A percentile compares a stretch with the other conserved stretches of the same genome.
Conservation (phyloP, 2,329 filamentous ascomycete species). For the Davidsoniella virescens region DNA sequence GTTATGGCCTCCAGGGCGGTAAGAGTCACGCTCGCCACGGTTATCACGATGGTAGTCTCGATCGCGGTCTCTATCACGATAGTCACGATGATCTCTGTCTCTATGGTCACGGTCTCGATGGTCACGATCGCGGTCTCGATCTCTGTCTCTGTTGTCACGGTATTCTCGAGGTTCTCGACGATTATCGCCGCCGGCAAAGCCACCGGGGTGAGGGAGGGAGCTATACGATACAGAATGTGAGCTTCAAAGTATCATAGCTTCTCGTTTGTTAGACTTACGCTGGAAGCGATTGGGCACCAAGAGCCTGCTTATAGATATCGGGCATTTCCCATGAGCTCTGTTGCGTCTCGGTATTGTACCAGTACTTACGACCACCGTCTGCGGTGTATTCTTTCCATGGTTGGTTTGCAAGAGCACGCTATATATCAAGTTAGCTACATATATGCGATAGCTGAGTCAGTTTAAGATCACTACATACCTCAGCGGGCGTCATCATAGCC, state of each 20-base stretch:
- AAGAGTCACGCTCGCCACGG: constrained; percentile 22
- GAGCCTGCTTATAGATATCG: constrained; percentile 58
- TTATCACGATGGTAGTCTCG: constrained; percentile 18
- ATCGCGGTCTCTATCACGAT: constrained; percentile 24
- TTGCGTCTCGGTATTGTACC: constrained; percentile 84
- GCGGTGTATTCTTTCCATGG: constrained; percentile 89
- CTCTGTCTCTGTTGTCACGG: constrained; percentile 14
- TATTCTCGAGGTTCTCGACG: constrained; percentile 20
- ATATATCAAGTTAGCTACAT: constrained; percentile 10
- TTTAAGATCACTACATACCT: constrained; percentile 36
- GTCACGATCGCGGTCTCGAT: constrained; percentile 12
- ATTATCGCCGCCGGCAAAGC: constrained; percentile 19
- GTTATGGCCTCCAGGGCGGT: constrained; percentile 6
- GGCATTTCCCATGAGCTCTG: constrained; percentile 94
- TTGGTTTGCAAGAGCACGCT: constrained; percentile 67
- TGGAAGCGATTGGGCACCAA: constrained; percentile 32
- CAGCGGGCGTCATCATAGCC: constrained; percentile 68
- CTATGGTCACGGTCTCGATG: constrained; percentile 22
- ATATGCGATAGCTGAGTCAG: not conserved
- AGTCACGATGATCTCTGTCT: constrained; percentile 15
- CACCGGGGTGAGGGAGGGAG: constrained; percentile 26
- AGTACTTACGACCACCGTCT: constrained; percentile 79
- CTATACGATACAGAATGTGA: not conserved
- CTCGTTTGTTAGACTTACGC: not conserved
- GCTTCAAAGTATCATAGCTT: not conserved